phyloP scores from a whole-genome alignment of 805 yeast species.

The Ascoidea rubescens region DNA sequence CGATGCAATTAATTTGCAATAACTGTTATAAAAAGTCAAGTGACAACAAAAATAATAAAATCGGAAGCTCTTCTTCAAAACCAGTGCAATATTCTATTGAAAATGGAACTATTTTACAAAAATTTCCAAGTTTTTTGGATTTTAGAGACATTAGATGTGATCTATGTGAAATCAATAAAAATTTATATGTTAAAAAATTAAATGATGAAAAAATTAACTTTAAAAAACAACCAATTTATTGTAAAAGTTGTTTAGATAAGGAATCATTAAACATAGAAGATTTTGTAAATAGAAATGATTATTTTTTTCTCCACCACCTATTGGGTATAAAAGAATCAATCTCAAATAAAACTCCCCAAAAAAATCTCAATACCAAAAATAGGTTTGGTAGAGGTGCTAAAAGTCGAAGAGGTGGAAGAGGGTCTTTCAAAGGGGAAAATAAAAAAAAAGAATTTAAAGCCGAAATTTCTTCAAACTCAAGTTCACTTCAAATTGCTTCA shows the following conservation, averaged over 20 bases:
- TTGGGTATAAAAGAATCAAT: constrained; percentile 19
- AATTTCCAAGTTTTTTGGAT: constrained; percentile 29
- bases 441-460: not conserved
- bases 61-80: too few species aligned
- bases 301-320: constrained; percentile 9
- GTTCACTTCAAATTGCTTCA: not conserved
- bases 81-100: constrained; percentile 27
- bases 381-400: constrained; percentile 1
- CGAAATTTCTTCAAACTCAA: not conserved
- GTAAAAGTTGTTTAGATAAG: too few species aligned
- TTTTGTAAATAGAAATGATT: too few species aligned
- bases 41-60: constrained; percentile 28
- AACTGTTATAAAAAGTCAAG: constrained; percentile 24
- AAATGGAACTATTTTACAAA: constrained; percentile 41
- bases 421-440: constrained; percentile 1
- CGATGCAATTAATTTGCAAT: constrained; percentile 35
- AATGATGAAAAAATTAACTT: not conserved
- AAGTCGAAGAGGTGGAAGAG: constrained; percentile 3
- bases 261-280: too few species aligned
- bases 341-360: too few species aligned
- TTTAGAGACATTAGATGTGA: constrained; percentile 38
- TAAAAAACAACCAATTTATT: too few species aligned
- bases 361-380: too few species aligned
- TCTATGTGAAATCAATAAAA: constrained; percentile 27
- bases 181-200: constrained; percentile 22